Evolutionary conservation across 2,329 filamentous ascomycete species (phyloP).

Genomic region (Alternaria sp.): DNA sequence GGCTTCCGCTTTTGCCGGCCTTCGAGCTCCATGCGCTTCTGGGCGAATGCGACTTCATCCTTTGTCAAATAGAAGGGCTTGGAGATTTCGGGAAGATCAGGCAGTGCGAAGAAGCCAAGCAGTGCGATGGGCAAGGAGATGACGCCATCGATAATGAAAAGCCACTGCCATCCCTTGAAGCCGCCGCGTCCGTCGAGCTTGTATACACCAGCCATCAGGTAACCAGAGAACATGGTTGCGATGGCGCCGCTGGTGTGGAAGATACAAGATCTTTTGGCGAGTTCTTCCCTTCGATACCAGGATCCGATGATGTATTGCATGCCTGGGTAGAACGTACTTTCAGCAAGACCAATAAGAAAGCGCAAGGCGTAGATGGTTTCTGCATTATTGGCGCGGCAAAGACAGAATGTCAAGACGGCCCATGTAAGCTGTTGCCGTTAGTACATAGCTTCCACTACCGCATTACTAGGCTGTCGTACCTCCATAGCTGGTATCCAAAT

Average conservation of each 20-base stretch:
- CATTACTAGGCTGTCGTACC: neutral
- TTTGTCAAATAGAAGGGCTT: constrained; percentile 21
- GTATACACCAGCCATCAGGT: constrained; percentile 63
- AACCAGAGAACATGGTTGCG: constrained; percentile 43
- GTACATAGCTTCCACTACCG: neutral
- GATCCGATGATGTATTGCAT: constrained; percentile 49
- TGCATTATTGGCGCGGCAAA: constrained; percentile 13
- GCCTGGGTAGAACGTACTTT: constrained; percentile 62
- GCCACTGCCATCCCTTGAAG: constrained; percentile 47
- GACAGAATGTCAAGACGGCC: constrained; percentile 14
- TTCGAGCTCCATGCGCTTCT: constrained; percentile 17
- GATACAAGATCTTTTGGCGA: constrained; percentile 27
- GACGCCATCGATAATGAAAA: constrained; percentile 32
- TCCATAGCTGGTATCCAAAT: constrained; percentile 23
- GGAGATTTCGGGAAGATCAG: constrained; percentile 28
- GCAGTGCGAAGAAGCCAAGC: constrained; percentile 28
- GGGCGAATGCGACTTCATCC: constrained; percentile 20
- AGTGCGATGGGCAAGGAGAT: constrained; percentile 29
- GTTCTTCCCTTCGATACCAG: constrained; percentile 14
- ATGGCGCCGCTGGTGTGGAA: constrained; percentile 26
- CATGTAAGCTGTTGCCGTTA: constrained; percentile 11
- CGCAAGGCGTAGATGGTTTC: constrained; percentile 23
- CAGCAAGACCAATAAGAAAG: constrained; percentile 48
- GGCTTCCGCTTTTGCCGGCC: neutral
- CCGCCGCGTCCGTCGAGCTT: constrained; percentile 67